Evolutionary conservation across 2,329 filamentous ascomycete species (phyloP).

Genomic region (Aureobasidium sp.): DNA sequence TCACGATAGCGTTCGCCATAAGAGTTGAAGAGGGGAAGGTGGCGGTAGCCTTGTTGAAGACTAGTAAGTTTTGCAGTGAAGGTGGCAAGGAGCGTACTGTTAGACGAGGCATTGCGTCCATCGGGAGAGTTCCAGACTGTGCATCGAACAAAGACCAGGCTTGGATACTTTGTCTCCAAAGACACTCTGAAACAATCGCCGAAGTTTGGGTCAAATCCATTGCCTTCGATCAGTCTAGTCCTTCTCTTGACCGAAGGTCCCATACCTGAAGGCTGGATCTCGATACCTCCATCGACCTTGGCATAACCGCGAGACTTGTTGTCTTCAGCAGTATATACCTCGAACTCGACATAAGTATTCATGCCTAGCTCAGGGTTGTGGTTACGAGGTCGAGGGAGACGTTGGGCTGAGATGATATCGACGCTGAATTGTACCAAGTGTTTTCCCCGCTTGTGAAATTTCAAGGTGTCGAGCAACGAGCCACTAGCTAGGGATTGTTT

Average conservation of each 20-base stretch:
- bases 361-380: constrained; percentile 67
- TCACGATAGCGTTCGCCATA: constrained; percentile 91
- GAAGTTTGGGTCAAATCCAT: constrained; percentile 90
- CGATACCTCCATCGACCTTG: constrained; percentile 58
- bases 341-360: constrained; percentile 90
- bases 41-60: constrained; percentile 86
- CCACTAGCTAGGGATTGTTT: constrained; percentile 54
- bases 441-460: constrained; percentile 59
- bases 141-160: constrained; percentile 88
- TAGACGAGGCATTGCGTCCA: constrained; percentile 59
- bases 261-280: constrained; percentile 59
- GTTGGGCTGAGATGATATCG: constrained; percentile 87
- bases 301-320: constrained; percentile 65
- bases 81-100: constrained; percentile 63
- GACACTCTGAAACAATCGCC: constrained; percentile 72
- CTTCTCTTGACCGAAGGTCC: constrained; percentile 68
- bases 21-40: constrained; percentile 79
- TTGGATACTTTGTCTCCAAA: constrained; percentile 87
- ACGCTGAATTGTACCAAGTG: constrained; percentile 80
- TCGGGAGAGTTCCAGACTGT: constrained; percentile 82
- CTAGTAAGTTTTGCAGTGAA: constrained; percentile 90
- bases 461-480: constrained; percentile 33
- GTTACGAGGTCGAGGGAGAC: constrained; percentile 75
- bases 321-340: constrained; percentile 91
- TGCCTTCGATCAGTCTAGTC: constrained; percentile 74